These are phyloP conservation scores for Lentinula edodes DNA, from an alignment of 768 basidiomycete genomes.

Conservation along the genomic window DNA sequence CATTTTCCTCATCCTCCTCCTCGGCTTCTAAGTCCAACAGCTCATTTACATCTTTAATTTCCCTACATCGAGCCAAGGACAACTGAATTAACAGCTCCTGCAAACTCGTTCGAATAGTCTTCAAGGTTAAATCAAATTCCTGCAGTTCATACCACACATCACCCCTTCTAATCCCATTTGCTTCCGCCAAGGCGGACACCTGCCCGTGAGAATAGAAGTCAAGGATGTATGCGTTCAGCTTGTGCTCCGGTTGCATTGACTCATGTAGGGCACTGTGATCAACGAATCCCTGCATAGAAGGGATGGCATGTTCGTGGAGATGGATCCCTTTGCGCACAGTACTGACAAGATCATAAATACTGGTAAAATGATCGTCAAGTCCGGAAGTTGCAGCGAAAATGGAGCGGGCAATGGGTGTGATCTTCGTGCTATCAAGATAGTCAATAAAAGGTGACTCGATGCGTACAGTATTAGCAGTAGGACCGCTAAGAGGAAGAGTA, in stretches of 20 bases:
- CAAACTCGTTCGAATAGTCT: conserved; percentile 42
- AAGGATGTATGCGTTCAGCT: conserved; percentile 58
- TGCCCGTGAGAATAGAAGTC: conserved; percentile 72
- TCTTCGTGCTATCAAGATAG: not conserved
- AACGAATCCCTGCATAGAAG: conserved; percentile 36
- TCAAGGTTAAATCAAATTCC: conserved; percentile 49
- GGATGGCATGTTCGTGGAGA: conserved; percentile 56
- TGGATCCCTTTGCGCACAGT: conserved; percentile 50
- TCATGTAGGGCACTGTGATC: conserved; percentile 18
- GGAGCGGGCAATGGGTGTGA: conserved; percentile 42
- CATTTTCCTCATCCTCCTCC: conserved; percentile 11
- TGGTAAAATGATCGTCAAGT: conserved; percentile 48
- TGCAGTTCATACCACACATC: conserved; percentile 64
- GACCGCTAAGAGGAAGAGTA: conserved; percentile 43
- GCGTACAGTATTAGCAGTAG: conserved; percentile 14
- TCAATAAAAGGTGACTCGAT: conserved; percentile 20
- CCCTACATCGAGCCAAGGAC: conserved; percentile 14
- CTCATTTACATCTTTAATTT: conserved; percentile 15
- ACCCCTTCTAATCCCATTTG: conserved; percentile 55
- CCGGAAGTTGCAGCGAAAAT: conserved; percentile 66
- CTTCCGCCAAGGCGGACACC: conserved; percentile 34
- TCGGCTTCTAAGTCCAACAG: conserved; percentile 8
- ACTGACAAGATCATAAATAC: conserved; percentile 43
- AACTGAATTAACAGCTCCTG: conserved; percentile 36
- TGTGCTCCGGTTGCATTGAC: conserved; percentile 10